Conservation (phyloP, 768 basidiomycete species). For the Tephrocybe sp. region DNA sequence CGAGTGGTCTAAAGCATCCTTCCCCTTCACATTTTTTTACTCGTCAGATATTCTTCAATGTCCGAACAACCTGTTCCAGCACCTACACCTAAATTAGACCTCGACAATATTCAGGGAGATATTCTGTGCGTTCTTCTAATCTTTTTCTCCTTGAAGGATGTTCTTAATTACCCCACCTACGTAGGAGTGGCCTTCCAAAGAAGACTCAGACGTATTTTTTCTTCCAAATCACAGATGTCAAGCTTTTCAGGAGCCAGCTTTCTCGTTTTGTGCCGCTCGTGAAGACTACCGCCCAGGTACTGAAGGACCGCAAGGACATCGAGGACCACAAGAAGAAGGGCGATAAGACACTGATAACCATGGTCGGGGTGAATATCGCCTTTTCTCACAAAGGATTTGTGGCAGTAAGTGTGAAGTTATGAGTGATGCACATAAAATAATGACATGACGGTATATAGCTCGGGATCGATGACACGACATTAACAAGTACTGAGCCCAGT, state of each 20-base stretch:
- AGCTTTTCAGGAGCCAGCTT: slow-evolving; percentile 43
- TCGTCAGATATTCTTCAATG: slow-evolving; percentile 8
- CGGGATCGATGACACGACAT: slow-evolving; percentile 37
- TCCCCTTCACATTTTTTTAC: not conserved
- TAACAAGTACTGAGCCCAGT: slow-evolving; percentile 28
- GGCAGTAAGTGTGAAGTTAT: slow-evolving; percentile 25
- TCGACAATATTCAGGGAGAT: slow-evolving; percentile 48
- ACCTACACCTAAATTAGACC: slow-evolving; percentile 26
- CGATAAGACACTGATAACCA: slow-evolving; percentile 32
- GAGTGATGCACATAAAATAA: not conserved
- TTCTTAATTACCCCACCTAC: not conserved
- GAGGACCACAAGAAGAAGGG: slow-evolving; percentile 37
- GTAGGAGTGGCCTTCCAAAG: slow-evolving; percentile 56
- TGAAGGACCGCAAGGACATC: slow-evolving; percentile 40
- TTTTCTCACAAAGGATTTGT: slow-evolving; percentile 51
- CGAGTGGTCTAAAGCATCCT: not conserved
- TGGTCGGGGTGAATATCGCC: slow-evolving; percentile 51
- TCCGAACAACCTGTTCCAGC: slow-evolving; percentile 18
- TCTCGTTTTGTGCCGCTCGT: slow-evolving; percentile 41
- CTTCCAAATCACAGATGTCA: slow-evolving; percentile 47
- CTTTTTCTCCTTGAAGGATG: not conserved
- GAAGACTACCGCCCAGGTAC: slow-evolving; percentile 44
- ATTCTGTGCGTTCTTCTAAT: slow-evolving; percentile 34
- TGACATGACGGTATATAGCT: slow-evolving; percentile 25
- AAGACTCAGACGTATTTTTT: slow-evolving; percentile 51